These are phyloP conservation scores for Trichoderma asperellum DNA, from an alignment of 2,329 filamentous ascomycete genomes.

Conservation along the genomic window DNA sequence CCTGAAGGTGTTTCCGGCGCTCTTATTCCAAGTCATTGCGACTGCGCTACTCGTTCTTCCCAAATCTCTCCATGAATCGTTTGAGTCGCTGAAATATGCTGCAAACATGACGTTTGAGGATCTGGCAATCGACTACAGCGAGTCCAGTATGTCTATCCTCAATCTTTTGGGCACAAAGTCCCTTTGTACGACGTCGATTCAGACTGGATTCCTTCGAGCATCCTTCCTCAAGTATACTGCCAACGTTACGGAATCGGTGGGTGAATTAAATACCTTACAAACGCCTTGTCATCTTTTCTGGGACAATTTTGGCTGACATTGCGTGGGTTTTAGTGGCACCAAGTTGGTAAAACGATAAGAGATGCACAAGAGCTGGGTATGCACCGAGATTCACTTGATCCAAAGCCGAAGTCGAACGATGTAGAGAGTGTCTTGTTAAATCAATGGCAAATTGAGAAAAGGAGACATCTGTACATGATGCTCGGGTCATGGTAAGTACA, in stretches of 20 bases:
- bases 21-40: constrained; percentile 63
- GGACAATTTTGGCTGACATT: not conserved
- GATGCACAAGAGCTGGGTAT: constrained; percentile 67
- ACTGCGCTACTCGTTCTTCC: constrained; percentile 58
- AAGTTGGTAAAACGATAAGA: constrained; percentile 59
- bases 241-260: constrained; percentile 60
- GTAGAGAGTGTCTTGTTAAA: constrained; percentile 57
- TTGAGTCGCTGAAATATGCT: constrained; percentile 62
- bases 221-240: constrained; percentile 63
- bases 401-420: constrained; percentile 51
- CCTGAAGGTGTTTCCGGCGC: constrained; percentile 60
- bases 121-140: constrained; percentile 63
- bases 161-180: constrained; percentile 60
- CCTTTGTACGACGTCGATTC: constrained; percentile 59
- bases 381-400: constrained; percentile 58
- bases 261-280: not conserved
- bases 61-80: constrained; percentile 51
- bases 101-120: constrained; percentile 64
- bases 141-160: constrained; percentile 58
- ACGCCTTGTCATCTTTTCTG: not conserved
- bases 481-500: constrained; percentile 48
- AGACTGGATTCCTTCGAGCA: constrained; percentile 61
- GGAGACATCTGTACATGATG: constrained; percentile 60
- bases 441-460: constrained; percentile 61
- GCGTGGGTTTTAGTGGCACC: constrained; percentile 52